Percentiles rank a stretch among this genome's conserved stretches.
These are phyloP conservation scores for Aspergillus cejpii DNA, from an alignment of 2,329 filamentous ascomycete species.

Conservation along the genomic window DNA sequence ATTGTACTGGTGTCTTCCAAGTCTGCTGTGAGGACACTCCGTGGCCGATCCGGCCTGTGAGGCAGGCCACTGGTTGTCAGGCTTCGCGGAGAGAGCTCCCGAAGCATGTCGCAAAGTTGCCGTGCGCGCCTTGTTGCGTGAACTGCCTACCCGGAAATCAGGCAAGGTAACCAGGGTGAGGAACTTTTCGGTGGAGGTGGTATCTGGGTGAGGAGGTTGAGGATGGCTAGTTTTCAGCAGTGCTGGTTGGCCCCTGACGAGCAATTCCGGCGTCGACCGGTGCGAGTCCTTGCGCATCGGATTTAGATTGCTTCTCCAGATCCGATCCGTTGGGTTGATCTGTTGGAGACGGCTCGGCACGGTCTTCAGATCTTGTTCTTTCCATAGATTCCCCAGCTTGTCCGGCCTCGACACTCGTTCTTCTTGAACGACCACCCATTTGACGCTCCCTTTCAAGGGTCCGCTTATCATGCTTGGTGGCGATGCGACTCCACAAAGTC, in stretches of 20 bases:
- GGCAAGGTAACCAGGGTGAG: conserved; percentile 25
- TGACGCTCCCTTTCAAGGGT: conserved; percentile 48
- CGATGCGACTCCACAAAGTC: conserved; percentile 79
- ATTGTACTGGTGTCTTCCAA: conserved; percentile 26
- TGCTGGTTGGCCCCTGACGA: not conserved
- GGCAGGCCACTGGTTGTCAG: conserved; percentile 19
- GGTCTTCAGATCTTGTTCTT: not conserved
- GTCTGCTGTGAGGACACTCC: conserved; percentile 27
- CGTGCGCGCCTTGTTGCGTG: conserved; percentile 29
- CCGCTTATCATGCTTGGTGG: conserved; percentile 77
- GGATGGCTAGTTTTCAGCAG: not conserved
- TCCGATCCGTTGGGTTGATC: not conserved
- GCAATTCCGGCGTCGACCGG: not conserved
- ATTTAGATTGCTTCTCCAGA: not conserved
- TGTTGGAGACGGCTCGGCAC: not conserved
- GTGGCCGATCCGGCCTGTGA: conserved; percentile 23
- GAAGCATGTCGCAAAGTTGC: conserved; percentile 27
- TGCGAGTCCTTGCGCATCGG: not conserved
- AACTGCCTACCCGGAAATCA: conserved; percentile 21
- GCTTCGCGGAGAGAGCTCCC: conserved; percentile 20
- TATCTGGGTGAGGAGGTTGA: not conserved
- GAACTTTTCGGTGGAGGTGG: conserved; percentile 13
- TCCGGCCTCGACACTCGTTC: conserved; percentile 24
- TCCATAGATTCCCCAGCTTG: conserved; percentile 22
- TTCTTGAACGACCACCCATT: conserved; percentile 19